Percentiles rank a stretch among this genome's conserved stretches.
Evolutionary conservation across 2,329 filamentous ascomycete genomes (phyloP).

Genomic region (Pestalotiopsis sp.): DNA sequence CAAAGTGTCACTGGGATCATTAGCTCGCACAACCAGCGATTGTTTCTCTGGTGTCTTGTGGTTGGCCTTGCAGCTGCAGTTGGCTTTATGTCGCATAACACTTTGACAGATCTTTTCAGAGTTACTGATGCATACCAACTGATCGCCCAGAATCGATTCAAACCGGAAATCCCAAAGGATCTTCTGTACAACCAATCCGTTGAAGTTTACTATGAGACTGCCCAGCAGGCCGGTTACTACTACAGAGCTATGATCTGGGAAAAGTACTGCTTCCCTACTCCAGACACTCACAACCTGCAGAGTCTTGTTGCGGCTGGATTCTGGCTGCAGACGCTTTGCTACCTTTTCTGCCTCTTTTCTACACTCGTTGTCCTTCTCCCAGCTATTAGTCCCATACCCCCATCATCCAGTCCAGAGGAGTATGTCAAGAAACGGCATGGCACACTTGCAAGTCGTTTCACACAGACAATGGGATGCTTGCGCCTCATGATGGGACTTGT

Average conservation of each 20-base stretch:
- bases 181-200: neutral
- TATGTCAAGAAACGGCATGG: neutral
- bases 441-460: neutral
- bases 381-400: neutral
- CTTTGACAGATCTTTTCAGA: neutral
- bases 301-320: neutral
- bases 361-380: neutral
- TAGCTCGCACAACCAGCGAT: neutral
- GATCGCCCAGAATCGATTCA: neutral
- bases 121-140: neutral
- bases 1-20: neutral
- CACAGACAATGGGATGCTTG: neutral
- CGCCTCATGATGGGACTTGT: neutral
- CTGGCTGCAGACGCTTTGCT: neutral
- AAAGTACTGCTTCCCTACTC: neutral
- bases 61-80: neutral
- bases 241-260: neutral
- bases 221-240: neutral
- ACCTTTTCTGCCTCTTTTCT: neutral
- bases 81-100: neutral
- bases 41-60: neutral
- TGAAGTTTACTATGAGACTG: neutral
- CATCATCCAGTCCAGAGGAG: neutral
- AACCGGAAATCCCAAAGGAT: no score
- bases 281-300: neutral